Evolutionary conservation across 2,329 filamentous ascomycete genomes (phyloP), one percentile per base, ranked within the genome.

Genomic region (Furcasterigmium sp.): DNA sequence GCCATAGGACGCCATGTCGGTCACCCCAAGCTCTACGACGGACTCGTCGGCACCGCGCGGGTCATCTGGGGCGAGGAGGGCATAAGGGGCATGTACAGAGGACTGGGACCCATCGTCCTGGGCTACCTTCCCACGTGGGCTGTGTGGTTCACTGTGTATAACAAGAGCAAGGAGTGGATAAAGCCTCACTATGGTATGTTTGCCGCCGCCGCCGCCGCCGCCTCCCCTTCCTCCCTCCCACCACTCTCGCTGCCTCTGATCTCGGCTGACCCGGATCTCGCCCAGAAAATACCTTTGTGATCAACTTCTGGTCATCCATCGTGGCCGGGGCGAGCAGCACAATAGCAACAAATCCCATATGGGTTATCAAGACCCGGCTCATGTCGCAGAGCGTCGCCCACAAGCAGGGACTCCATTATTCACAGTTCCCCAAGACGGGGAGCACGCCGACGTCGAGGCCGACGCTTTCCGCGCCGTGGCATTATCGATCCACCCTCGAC

Each of bases 71-170:
- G 72, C 42, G 84, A 95, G 57, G 93, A 97, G 65, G 93, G 93
- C 9, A 62, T 97, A 44, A 80, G 84, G 46, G 93, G 93, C 47
- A 80, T 98, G 73, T 98, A 98, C 61, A 81, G 93, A 63, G 93
- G 93, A 11, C 70, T 98, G 41, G 91, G 91, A 0, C 93, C 93
- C 15, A 96, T 98, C 72, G 81, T 98, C 54, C 70, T 98, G 60
- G 93, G 93, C 11, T 98, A 98, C 64, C 69, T 98, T 47, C 93
- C 93, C 5, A 98, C 93, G 0, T 98, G 93, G 93, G 93, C 91
- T 19, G 91, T 98, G 41, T 98, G 94, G 76, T 88, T 98, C 65
- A 94, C 89, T 18, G 87, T 97, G 29, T 98, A 98, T 65, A 93
- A 96, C 63, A 85, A 85, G 60, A 87, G 87, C 57, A 93, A 94